Base-by-base conservation (phyloP, 83 land plant genomes). In the Diphasiastrum complanatum region DNA sequence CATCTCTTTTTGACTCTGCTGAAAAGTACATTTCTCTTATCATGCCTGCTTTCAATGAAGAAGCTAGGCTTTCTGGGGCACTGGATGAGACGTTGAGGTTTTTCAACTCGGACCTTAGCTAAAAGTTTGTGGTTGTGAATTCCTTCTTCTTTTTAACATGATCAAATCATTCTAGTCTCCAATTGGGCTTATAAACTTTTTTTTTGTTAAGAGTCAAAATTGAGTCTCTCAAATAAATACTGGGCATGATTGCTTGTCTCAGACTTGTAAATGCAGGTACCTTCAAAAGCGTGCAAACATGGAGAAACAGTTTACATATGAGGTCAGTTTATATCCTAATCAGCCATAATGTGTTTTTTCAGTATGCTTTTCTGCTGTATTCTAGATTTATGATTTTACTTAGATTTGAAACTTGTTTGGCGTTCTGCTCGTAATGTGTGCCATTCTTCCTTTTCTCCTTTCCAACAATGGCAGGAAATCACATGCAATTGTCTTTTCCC, bases 1-100 rank as follows among this genome's bases (percentile, higher is more conserved):
- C 95, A 23, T 68, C 71, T 40, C 46, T 88, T 16, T 72, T 40
- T 66, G 89, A 89, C 68, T 77, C 87, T 33, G 78, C 91, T 1
- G 75, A 82, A 61, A 89, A 85, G 65, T 85, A 80, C 62, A 38
- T 89, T 2, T 85, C 91, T 30, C 41, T 89, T 45, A 80, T 89
- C 11, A 62, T 89, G 49, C 95, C 95, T 33, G 95, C 95, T 3
- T 89, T 46, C 60, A 89, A 89, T 69, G 95, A 89, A 66, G 95
- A 89, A 68, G 48, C 61, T 36, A 78, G 95, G 59, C 80, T 89
- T 76, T 81, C 84, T 47, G 81, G 73, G 49, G 72, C 92, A 41
- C 72, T 89, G 49, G 70, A 70, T 45, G 90, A 85, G 71, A 80
- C 82, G 20, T 45, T 89, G 35, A 76, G 78, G 95, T 89, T 20